Percentiles rank a stretch among this genome's conserved stretches.
These are phyloP conservation scores for Globisporangium uncinulatum DNA, from an alignment of 352 stramenopile genomes.

Conservation along the genomic window DNA sequence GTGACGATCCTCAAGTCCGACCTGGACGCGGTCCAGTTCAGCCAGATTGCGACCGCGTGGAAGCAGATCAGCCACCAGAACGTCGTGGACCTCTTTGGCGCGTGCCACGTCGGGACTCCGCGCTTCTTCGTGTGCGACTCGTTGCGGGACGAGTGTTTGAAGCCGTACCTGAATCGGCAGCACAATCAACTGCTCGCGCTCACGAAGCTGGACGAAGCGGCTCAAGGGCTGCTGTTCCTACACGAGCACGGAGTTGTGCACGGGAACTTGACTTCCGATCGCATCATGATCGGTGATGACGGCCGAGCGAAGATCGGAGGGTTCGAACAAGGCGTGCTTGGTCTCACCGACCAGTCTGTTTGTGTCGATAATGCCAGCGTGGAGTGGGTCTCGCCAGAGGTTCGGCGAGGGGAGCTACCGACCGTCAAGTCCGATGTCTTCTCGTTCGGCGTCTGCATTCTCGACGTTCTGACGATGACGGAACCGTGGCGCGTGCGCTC, in stretches of 20 bases:
- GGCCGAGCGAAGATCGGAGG: conserved; percentile 5
- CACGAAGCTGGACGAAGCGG: conserved; percentile 8
- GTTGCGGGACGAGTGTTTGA: not conserved
- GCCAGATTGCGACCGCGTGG: not conserved
- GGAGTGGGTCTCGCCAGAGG: conserved; percentile 3
- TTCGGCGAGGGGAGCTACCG: not conserved
- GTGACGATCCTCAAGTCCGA: conserved; percentile 3
- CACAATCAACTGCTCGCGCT: not conserved
- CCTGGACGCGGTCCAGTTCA: conserved; percentile 1
- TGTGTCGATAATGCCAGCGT: not conserved
- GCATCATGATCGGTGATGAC: conserved; percentile 5
- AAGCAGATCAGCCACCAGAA: conserved; percentile 1
- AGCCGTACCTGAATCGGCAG: not conserved
- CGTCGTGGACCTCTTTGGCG: conserved; percentile 2
- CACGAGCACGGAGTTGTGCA: conserved; percentile 3
- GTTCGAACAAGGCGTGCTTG: not conserved
- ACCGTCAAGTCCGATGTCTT: conserved; percentile 3
- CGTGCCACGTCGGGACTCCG: not conserved
- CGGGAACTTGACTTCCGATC: conserved; percentile 1
- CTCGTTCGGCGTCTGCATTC: conserved; percentile 4
- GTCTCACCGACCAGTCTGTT: too few relatives aligned
- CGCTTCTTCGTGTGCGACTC: conserved; percentile 3
- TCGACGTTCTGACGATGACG: conserved; percentile 2
- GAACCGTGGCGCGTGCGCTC: conserved; percentile 1
- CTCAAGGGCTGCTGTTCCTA: conserved; percentile 5